Percentiles rank a stretch among this genome's conserved stretches.
Evolutionary conservation across 2,329 filamentous ascomycete species (phyloP).

Genomic region (Ophiosphaerella narmari): DNA sequence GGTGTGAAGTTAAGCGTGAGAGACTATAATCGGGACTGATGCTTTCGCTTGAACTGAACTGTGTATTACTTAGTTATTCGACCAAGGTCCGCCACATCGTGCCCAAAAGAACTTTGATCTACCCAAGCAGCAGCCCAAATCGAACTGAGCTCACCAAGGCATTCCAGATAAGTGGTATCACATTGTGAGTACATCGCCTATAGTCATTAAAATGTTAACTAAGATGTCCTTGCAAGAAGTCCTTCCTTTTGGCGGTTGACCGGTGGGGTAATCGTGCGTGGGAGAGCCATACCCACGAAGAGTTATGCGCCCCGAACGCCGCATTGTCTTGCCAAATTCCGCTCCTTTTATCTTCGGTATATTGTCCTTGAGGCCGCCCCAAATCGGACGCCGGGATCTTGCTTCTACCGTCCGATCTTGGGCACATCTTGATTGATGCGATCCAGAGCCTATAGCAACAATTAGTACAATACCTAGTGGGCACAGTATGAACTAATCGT

Average conservation of each 20-base stretch:
- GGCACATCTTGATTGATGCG: constrained; percentile 43
- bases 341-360: not conserved
- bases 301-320: constrained; percentile 27
- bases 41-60: too few species aligned
- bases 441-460: constrained; percentile 34
- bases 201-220: constrained; percentile 27
- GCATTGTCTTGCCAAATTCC: not conserved
- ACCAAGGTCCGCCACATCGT: too few species aligned
- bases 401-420: constrained; percentile 36
- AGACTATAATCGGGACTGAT: too few species aligned
- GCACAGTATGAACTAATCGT: not conserved
- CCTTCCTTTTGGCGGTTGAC: constrained; percentile 9
- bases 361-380: constrained; percentile 2
- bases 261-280: constrained; percentile 1
- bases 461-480: constrained; percentile 11
- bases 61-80: too few species aligned
- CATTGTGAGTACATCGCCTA: constrained; percentile 24
- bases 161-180: constrained; percentile 28
- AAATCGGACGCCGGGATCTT: not conserved
- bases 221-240: constrained; percentile 8
- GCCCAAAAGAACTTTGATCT: too few species aligned
- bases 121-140: not conserved
- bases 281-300: constrained; percentile 25
- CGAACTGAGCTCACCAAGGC: not conserved
- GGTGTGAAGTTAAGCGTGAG: too few species aligned